Evolutionary conservation across 2,329 filamentous ascomycete species (phyloP), one percentile per base, ranked within the genome.

Genomic region (Alternaria burnsii): DNA sequence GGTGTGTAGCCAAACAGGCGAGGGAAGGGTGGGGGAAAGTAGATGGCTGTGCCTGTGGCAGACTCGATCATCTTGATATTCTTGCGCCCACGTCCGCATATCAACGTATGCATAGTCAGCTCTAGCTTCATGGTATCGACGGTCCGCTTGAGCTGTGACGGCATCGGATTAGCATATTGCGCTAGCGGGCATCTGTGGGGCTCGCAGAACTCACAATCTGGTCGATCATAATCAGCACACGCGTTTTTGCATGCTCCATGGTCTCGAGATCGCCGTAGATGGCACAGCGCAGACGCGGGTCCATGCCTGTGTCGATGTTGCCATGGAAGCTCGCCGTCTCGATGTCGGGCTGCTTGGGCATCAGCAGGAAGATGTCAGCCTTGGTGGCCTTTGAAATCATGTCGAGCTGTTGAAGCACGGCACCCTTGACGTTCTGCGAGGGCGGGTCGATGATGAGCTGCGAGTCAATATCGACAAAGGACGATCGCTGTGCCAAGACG

Each of bases 11-110:
- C 91, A 75, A 95, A 97, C 66, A 97, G 89, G 60, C 91, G 89
- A 14, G 94, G 94, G 76, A 98, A 98, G 1, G 94, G 91, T 8
- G 94, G 93, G 28, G 95, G 95, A 76, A 99, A 98, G 82, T 99
- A 99, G 72, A 99, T 98, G 66, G 95, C 94, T 9, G 95, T 98
- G 72, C 94, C 93, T 14, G 95, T 98, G 28, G 91, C 89, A 14
- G 95, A 97, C 80, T 99, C 95, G 74, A 99, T 97, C 72, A 95
- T 83, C 83, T 98, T 98, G 82, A 99, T 97, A 78, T 97, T 97
- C 83, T 97, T 97, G 70, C 95, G 88, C 70, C 94, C 94, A 50
- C 95, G 91, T 50, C 95, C 95, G 77, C 94, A 97, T 51, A 98
- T 89, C 56, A 97, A 85, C 59, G 93, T 95, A 77, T 99, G 95